phyloP scores from a whole-genome alignment of 2,329 filamentous ascomycete genomes.

The Coniochaeta sp. region DNA sequence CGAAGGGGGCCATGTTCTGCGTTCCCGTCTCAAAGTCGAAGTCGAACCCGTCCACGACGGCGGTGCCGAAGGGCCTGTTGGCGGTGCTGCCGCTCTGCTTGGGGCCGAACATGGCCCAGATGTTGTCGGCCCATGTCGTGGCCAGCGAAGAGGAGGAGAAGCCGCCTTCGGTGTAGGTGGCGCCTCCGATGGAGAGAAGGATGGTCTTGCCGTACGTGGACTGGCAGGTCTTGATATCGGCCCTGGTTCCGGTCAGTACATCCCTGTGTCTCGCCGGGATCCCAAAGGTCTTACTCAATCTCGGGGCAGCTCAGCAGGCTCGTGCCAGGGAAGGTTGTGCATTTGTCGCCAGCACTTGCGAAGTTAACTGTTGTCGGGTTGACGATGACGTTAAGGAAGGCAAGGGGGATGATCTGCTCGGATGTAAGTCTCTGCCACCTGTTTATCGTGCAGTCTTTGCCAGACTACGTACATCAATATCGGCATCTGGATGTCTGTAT shows the following conservation, averaged over 20 bases:
- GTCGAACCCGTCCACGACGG: slow-evolving; percentile 48
- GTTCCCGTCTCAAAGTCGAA: slow-evolving; percentile 24
- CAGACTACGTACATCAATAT: slow-evolving; percentile 2
- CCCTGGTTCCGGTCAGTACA: slow-evolving; percentile 6
- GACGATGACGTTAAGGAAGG: slow-evolving; percentile 53
- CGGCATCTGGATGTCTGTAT: background rate
- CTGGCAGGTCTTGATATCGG: slow-evolving; percentile 55
- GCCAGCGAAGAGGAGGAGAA: slow-evolving; percentile 49
- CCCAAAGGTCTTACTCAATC: slow-evolving; percentile 45
- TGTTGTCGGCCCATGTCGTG: slow-evolving; percentile 45
- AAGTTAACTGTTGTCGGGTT: slow-evolving; percentile 53
- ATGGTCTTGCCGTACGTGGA: slow-evolving; percentile 57
- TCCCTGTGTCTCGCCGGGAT: slow-evolving; percentile 14
- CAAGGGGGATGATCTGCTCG: slow-evolving; percentile 50
- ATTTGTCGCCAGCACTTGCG: slow-evolving; percentile 54
- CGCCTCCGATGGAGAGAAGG: slow-evolving; percentile 63
- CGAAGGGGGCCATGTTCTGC: slow-evolving; percentile 55
- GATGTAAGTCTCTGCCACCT: background rate
- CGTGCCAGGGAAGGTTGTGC: slow-evolving; percentile 50
- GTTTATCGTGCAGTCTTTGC: background rate
- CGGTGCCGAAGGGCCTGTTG: slow-evolving; percentile 58
- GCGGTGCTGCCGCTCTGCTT: slow-evolving; percentile 28
- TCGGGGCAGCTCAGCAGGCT: slow-evolving; percentile 53
- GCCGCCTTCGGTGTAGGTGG: slow-evolving; percentile 61
- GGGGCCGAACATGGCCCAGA: slow-evolving; percentile 69